Evolutionary conservation across 2,329 filamentous ascomycete species (phyloP), one percentile per base, ranked within the genome.

Genomic region (Talaromyces verruculosus): DNA sequence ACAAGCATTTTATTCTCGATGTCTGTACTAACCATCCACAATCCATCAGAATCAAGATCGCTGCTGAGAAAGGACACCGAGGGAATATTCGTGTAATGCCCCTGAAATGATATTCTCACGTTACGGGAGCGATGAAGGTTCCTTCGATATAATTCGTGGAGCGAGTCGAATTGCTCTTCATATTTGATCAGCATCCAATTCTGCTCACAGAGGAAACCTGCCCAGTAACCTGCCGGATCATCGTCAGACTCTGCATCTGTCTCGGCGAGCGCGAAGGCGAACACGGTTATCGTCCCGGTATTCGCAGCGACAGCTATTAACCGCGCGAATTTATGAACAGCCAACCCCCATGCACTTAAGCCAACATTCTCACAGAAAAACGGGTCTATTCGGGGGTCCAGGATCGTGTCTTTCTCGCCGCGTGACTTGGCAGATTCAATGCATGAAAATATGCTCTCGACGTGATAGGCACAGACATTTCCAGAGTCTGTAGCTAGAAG

Each of bases 221-320:
- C 70, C 22, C 60, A 51, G 10, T 69, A 62, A 49, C 65, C 55
- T 11, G 68, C 61, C 6, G 68, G 63, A 19, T 71, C 67, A n/a
- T 64, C 65, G 45, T 65, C 65, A 17, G 64, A 65, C 28, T 66
- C 68, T n/a, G 73, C 71, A 5, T 60, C 57, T n/a, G 70, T 61
- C 49, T 80, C 76, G 2, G 81, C 77, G 62, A 89, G 78, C 0
- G 84, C 87, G 70, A 87, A 86, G 15, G 86, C 85, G 71, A 87
- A 85, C 0, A 90, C 80, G 2, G 82, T 84, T 33, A 91, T 84
- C 17, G 80, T 72, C 25, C 82, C 81, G 0, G 84, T 85, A 74
- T 99, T 99, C 0, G 91, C 88, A 71, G 91, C 91, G 45, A 96
- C 89, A 0, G 94, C 95, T 68, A 99, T 90, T 68, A 97, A 81